Evolutionary conservation across 345 rosid genomes (phyloP).

Genomic region (Sisymbrium irio): DNA sequence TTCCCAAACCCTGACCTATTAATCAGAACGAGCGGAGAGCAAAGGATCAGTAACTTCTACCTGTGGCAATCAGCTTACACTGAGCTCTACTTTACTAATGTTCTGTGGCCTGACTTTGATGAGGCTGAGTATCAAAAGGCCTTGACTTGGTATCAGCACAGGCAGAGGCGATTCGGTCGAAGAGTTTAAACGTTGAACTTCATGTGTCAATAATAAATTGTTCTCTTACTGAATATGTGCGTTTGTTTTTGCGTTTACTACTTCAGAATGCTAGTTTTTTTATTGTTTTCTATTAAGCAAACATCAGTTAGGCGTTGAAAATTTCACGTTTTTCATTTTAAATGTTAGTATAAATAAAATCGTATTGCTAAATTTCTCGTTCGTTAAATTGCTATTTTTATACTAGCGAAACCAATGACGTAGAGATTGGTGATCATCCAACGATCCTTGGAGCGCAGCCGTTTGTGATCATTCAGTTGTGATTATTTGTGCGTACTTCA

Average conservation of each 20-base stretch:
- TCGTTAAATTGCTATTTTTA: no score
- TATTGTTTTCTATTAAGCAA: no score
- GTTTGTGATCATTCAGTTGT: no score
- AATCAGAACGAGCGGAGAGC: slow-evolving; percentile 68
- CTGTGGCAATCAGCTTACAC: slow-evolving; percentile 74
- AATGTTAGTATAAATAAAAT: no score
- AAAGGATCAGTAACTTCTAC: slow-evolving; percentile 64
- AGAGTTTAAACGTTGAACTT: background rate
- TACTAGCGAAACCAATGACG: no score
- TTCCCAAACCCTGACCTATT: slow-evolving; percentile 56
- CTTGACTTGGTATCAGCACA: slow-evolving; percentile 50
- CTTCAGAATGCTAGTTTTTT: background rate
- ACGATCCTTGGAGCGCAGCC: no score
- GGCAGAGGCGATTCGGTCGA: slow-evolving; percentile 56
- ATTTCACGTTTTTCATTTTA: no score
- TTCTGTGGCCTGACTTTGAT: slow-evolving; percentile 71
- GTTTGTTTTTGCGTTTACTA: background rate
- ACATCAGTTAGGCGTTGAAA: no score
- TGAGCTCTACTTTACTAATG: slow-evolving; percentile 49
- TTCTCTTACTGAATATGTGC: background rate
- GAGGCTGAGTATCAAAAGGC: slow-evolving; percentile 47
- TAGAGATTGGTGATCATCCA: no score
- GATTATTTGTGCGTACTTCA: no score
- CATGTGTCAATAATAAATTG: background rate
- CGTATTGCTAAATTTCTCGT: no score